Evolutionary conservation across 1,284 basidiomycete genomes (phyloP), one percentile per base, ranked within the genome.

Genomic region (Cryptococcus neoformans): DNA sequence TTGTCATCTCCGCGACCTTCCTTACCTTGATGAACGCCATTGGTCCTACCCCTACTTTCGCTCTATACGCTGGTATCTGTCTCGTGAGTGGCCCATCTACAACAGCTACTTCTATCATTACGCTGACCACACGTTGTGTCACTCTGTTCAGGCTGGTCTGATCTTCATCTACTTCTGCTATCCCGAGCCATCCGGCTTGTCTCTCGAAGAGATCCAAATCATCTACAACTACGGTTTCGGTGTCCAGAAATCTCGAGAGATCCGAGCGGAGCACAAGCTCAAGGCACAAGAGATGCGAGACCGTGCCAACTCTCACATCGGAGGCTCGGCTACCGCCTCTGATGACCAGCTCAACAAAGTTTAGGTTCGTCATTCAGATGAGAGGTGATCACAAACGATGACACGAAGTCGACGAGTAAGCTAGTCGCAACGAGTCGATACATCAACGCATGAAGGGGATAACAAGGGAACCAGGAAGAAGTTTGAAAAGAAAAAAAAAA

Each of bases 21-120:
- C 84, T 91, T 59, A 89, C 87, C 4, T 82, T 91, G 56, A 90
- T 91, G 84, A 80, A 83, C 49, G 74, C 79, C 37, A 89, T 90
- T 54, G 73, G 70, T 16, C 74, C 74, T 35, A 55, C 64, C 1
- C 60, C 60, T 9, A 65, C 76, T 4, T 79, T 77, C 51, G 76
- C 66, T 4, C 65, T 78, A 35, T 79, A 73, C 59, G 74, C 74
- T 6, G 74, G 63, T n/a, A 69, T 78, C 46, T 73, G 63, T 47
- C 16, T 56, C n/a, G 61, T 62, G 40, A 59, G 57, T 55, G 12
- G 55, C n/a, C n/a, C n/a, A n/a, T n/a, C n/a, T n/a, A n/a, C n/a
- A n/a, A n/a, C n/a, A n/a, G n/a, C n/a, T n/a, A n/a, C 16, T 45
- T 11, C 28, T 9, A 16, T 9, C 34, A 21, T 4, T 57, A 11